Base-by-base conservation (phyloP, 2,329 filamentous ascomycete species). In the Raffaelea arxii region DNA sequence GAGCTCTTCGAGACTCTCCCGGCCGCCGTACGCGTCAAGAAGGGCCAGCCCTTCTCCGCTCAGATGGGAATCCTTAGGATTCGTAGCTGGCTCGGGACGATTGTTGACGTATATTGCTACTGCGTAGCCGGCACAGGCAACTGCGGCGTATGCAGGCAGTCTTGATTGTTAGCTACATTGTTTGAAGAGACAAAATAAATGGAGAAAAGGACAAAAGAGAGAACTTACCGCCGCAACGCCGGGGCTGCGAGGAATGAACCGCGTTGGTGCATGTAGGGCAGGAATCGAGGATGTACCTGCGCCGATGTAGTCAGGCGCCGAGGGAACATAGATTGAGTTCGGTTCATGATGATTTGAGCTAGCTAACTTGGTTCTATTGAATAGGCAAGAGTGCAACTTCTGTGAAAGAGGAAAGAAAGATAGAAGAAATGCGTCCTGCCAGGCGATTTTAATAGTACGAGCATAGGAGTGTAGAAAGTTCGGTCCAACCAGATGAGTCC, bases 201-300 rank as follows among this genome's bases (percentile, higher is more conserved):
- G 42, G 14, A 38, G 21, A 14, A 10, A 23, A 16, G 9, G 16
- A 16, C 27, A 21, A 7, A 9, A 37, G n/a, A 16, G 3, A 18
- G 24, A 22, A 41, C 46, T 19, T 7, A 52, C 50, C 48, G 49
- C 10, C 48, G 42, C n/a, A 42, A 14, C 7, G 32, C 25, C 9
- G 46, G 30, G 10, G 25, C 38, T 23, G 43, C 44, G 11, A 46
- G 25, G 7, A 42, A 16, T 6, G 50, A 36, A 7, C 50, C 47
- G 24, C 54, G 52, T 11, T 51, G 50, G 48, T 57, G 54, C 18
- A 63, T 55, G 49, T 58, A 59, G 16, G 58, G 57, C 23, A 62
- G 59, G 47, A 59, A 56, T 19, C 53, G 53, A 4, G 61, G 61
- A 49, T 62, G 55, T 2, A 63, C 60, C 43, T 60, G 59, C 16